These are phyloP conservation scores for Russula sp. DNA, from an alignment of 768 basidiomycete species.

Conservation along the genomic window DNA sequence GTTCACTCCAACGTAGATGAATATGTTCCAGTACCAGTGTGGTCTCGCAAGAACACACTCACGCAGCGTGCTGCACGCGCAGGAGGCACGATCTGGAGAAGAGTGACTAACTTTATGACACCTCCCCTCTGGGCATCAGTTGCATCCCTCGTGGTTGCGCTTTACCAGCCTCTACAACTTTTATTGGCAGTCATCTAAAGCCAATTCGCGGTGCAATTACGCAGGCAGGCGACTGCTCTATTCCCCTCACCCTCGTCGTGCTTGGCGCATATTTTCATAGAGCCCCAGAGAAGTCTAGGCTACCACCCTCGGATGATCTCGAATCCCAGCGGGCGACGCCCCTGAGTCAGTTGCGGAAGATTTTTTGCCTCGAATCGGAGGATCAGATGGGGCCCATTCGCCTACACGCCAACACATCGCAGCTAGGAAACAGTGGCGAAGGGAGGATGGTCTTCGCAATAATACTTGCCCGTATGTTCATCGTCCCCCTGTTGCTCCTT, in stretches of 20 bases:
- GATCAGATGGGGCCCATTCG: conserved; percentile 36
- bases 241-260: conserved; percentile 87
- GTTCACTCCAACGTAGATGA: conserved; percentile 28
- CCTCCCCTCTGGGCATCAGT: conserved; percentile 81
- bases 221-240: conserved; percentile 69
- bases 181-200: conserved; percentile 57
- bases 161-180: conserved; percentile 69
- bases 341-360: conserved; percentile 43
- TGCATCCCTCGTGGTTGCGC: conserved; percentile 70
- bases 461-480: conserved; percentile 77
- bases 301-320: conserved; percentile 36
- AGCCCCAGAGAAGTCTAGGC: conserved; percentile 33
- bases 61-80: conserved; percentile 34
- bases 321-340: conserved; percentile 35
- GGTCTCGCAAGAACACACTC: conserved; percentile 33
- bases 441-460: conserved; percentile 79
- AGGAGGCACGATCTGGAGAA: conserved; percentile 37
- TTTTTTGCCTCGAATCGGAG: conserved; percentile 55
- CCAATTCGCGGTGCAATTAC: conserved; percentile 65
- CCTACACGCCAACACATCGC: conserved; percentile 37
- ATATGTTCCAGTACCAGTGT: conserved; percentile 28
- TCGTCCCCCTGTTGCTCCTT: conserved; percentile 74
- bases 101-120: conserved; percentile 76
- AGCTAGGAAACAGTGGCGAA: conserved; percentile 54
- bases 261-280: conserved; percentile 89